Percentiles rank a stretch among this genome's conserved stretches.
Evolutionary conservation across 805 yeast genomes (phyloP).

Genomic region (Candida rishiriensis): DNA sequence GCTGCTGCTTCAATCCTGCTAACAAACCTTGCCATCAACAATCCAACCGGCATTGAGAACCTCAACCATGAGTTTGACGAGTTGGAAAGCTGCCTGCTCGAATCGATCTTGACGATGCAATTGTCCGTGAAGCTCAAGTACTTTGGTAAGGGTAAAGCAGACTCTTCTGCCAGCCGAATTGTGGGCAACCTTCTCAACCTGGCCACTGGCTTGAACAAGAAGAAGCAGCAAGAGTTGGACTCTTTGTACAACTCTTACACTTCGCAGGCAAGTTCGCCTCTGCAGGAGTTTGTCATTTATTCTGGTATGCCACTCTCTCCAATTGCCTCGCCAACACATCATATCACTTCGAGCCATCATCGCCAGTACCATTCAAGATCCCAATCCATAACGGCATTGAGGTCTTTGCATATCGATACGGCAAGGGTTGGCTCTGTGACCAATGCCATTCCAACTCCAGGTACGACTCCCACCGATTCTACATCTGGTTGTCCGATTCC

Average conservation of each 20-base stretch:
- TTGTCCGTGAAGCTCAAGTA: constrained; percentile 25
- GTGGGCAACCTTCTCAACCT: constrained; percentile 22
- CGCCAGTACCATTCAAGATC: constrained; percentile 18
- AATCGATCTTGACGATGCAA: constrained; percentile 21
- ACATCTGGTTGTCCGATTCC: constrained; percentile 9
- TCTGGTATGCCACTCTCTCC: constrained; percentile 26
- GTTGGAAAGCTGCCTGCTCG: constrained; percentile 24
- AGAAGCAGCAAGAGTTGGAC: constrained; percentile 21
- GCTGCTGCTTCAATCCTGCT: constrained; percentile 49
- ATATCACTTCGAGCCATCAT: constrained; percentile 6
- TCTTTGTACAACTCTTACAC: constrained; percentile 8
- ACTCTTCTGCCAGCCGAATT: constrained; percentile 12
- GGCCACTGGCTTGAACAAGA: constrained; percentile 22
- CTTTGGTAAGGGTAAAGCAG: constrained; percentile 9
- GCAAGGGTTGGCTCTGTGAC: constrained; percentile 4
- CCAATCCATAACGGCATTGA: constrained; percentile 20
- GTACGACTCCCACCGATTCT: constrained; percentile 25
- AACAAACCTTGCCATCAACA: constrained; percentile 41
- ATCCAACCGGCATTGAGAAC: constrained; percentile 32
- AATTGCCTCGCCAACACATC: constrained; percentile 26
- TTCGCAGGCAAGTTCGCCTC: constrained; percentile 11
- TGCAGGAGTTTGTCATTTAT: constrained; percentile 18
- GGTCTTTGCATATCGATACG: constrained; percentile 19
- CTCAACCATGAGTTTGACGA: constrained; percentile 26
- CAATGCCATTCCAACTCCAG: constrained; percentile 26